These are phyloP conservation scores for Antrodiella citrinella DNA, from an alignment of 768 basidiomycete genomes.

Conservation along the genomic window DNA sequence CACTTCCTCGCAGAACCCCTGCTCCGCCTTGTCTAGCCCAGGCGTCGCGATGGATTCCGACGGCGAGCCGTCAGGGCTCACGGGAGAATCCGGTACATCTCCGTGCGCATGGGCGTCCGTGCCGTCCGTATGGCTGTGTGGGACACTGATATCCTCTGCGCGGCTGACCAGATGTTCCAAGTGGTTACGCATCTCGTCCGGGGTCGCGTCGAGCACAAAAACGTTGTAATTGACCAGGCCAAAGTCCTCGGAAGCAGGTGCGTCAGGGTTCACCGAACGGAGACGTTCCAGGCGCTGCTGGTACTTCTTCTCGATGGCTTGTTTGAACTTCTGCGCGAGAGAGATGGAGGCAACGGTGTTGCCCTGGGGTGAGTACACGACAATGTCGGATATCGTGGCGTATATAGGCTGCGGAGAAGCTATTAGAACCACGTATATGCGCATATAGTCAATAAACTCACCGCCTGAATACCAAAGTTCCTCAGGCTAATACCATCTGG, in stretches of 20 bases:
- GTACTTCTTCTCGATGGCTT: conserved; percentile 52
- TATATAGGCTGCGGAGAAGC: conserved; percentile 66
- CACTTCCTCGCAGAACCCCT: conserved; percentile 1
- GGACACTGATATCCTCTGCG: conserved; percentile 29
- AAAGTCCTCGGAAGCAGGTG: conserved; percentile 7
- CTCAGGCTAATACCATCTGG: conserved; percentile 78
- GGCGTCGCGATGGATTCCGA: not conserved
- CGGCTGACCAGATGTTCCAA: conserved; percentile 49
- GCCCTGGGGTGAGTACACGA: conserved; percentile 77
- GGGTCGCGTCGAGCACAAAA: conserved; percentile 59
- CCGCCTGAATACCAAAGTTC: conserved; percentile 86
- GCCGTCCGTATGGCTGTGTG: conserved; percentile 25
- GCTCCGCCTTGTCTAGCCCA: not conserved
- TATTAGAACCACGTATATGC: not conserved
- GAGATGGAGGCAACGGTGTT: conserved; percentile 41
- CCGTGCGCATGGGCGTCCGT: conserved; percentile 24
- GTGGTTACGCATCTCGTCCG: conserved; percentile 33
- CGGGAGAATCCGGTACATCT: conserved; percentile 4
- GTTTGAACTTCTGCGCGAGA: conserved; percentile 58
- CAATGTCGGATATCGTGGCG: conserved; percentile 82
- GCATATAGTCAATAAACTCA: conserved; percentile 32
- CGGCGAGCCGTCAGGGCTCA: conserved; percentile 1
- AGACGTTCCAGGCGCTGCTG: conserved; percentile 29
- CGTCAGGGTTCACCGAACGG: not conserved
- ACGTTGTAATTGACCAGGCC: conserved; percentile 58